phyloP scores from a whole-genome alignment of 2,329 filamentous ascomycete species.

The Herpotrichia juniperi region DNA sequence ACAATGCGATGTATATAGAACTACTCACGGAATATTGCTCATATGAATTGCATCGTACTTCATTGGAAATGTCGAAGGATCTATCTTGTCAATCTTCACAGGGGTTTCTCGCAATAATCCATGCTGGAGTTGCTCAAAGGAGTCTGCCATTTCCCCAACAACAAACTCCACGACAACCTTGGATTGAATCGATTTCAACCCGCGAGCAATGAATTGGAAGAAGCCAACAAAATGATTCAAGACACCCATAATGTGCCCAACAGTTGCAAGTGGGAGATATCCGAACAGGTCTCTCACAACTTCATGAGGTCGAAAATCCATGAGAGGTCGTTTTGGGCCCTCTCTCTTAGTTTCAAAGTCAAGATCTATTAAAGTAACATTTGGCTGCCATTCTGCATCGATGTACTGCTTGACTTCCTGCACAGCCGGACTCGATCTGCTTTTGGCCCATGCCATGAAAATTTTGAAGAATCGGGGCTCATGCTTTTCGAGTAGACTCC shows the following conservation, averaged over 20 bases:
- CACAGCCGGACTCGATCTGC: background rate
- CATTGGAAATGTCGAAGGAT: background rate
- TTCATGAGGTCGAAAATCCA: background rate
- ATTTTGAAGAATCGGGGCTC: background rate
- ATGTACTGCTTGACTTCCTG: background rate
- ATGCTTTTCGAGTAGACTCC: background rate
- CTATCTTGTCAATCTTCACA: background rate
- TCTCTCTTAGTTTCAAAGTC: background rate
- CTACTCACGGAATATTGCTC: background rate
- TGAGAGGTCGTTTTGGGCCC: background rate
- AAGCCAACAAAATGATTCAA: background rate
- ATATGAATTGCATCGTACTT: constrained; percentile 1
- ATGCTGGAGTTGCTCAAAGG: background rate
- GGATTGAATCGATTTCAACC: background rate
- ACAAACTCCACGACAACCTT: background rate
- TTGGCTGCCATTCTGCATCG: background rate
- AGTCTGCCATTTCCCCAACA: background rate
- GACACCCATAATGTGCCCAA: background rate
- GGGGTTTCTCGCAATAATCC: background rate
- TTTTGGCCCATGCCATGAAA: background rate
- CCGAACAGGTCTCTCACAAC: background rate
- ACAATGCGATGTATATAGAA: background rate
- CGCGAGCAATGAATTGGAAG: background rate
- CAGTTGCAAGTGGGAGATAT: background rate
- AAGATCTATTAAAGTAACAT: constrained; percentile 1